phyloP scores from a whole-genome alignment of 2,329 filamentous ascomycete genomes.

The Chalaropsis ovoidea region DNA sequence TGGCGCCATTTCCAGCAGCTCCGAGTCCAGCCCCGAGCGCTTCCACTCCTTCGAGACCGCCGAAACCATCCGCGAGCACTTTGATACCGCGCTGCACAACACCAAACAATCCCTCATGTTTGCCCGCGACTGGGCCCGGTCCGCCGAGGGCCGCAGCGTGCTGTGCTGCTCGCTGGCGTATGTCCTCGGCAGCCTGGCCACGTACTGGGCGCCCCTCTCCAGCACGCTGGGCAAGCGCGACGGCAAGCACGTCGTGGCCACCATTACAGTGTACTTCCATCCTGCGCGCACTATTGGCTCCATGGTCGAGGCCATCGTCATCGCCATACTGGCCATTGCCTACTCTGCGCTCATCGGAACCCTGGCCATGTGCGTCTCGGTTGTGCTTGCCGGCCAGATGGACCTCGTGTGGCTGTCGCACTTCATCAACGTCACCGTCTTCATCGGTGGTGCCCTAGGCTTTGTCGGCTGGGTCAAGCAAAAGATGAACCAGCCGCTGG shows the following conservation, averaged over 20 bases:
- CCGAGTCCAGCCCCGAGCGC: conserved; percentile 30
- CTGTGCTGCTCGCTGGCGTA: conserved; percentile 90
- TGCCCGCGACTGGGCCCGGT: conserved; percentile 52
- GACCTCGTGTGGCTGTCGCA: conserved; percentile 63
- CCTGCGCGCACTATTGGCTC: conserved; percentile 76
- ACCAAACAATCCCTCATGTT: conserved; percentile 34
- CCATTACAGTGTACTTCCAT: conserved; percentile 90
- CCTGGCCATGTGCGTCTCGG: conserved; percentile 78
- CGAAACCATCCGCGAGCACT: conserved; percentile 33
- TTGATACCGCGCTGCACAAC: conserved; percentile 33
- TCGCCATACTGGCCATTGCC: conserved; percentile 65
- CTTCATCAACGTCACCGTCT: conserved; percentile 67
- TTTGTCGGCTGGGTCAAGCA: conserved; percentile 85
- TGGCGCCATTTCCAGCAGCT: conserved; percentile 29
- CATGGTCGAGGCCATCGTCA: conserved; percentile 75
- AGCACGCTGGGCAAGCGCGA: conserved; percentile 69
- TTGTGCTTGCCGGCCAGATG: conserved; percentile 60
- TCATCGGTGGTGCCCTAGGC: conserved; percentile 76
- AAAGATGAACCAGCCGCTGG: conserved; percentile 63
- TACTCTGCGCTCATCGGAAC: conserved; percentile 62
- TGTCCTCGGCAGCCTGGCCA: conserved; percentile 73
- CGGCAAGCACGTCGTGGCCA: conserved; percentile 88
- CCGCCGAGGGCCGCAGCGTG: conserved; percentile 66
- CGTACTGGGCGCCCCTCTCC: conserved; percentile 66
- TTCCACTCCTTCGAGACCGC: conserved; percentile 33